Evolutionary conservation across 2,329 filamentous ascomycete genomes (phyloP), one percentile per base, ranked within the genome.

Genomic region (Aspergillus nomiae): DNA sequence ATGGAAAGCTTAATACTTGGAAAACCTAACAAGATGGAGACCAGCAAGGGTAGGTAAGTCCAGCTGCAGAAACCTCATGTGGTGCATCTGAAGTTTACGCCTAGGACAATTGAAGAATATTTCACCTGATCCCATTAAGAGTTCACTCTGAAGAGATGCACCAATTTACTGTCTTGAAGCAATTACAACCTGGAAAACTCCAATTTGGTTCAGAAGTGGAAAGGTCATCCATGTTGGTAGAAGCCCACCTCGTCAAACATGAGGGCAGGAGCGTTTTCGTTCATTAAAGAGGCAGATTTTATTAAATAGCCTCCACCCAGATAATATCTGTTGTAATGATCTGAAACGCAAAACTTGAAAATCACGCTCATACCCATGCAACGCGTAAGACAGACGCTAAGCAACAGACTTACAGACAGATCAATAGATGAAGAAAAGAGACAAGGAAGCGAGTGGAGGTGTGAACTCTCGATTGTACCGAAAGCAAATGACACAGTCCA

Each of bases 331-430:
- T 59, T 59, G 56, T 41, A 51, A 43, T 51, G 43, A 55, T 45
- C 48, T 45, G 57, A 57, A 46, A 26, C 34, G 43, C 26, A 58
- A 61, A 54, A 46, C 50, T 38, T 11, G 30, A 43, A 53, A 62
- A 48, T 46, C 65, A 60, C 68, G 67, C 68, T 65, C 65, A 67
- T 62, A 65, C 63, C 60, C 43, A 70, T 70, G 67, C 67, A 67
- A 66, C 63, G 54, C 61, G 58, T 34, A 67, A 51, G 46, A 58
- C 51, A 63, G 41, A 60, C 63, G 62, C 67, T 67, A 64, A 71
- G 57, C 48, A 63, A 66, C 59, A 61, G 26, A 57, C 50, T 53
- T 28, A 41, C 30, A 46, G 36, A 34, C 48, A 41, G 11, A 41
- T 41, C 24, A 55, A 46, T n/a, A 48, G 41, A 50, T 26, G 38